These are phyloP conservation scores for Nadsonia starkeyi-henricii DNA, from an alignment of 1,139 yeast genomes.

Conservation along the genomic window DNA sequence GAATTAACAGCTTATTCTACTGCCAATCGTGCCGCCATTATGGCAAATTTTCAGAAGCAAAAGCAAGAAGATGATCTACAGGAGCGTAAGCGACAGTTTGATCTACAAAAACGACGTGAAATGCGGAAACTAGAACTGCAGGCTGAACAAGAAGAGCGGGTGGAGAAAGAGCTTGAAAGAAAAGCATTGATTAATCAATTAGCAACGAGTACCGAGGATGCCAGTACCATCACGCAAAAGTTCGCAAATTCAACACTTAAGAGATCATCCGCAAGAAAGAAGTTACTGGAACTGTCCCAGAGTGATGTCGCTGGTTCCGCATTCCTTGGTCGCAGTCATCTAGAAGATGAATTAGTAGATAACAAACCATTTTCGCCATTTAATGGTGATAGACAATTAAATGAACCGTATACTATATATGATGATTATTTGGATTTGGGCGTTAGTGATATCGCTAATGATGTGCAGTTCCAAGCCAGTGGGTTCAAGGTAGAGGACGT, in stretches of 20 bases:
- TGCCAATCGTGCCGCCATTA: slow-evolving; percentile 60
- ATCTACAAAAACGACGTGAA: slow-evolving; percentile 44
- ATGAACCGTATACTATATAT: slow-evolving; percentile 32
- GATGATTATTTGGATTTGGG: slow-evolving; percentile 49
- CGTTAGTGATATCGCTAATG: slow-evolving; percentile 41
- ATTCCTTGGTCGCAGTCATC: slow-evolving; percentile 32
- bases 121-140: slow-evolving; percentile 60
- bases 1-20: slow-evolving; percentile 59
- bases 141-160: slow-evolving; percentile 21
- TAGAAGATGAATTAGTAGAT: slow-evolving; percentile 44
- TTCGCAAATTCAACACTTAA: slow-evolving; percentile 51
- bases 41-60: slow-evolving; percentile 58
- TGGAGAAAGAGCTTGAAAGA: slow-evolving; percentile 36
- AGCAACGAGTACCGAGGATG: slow-evolving; percentile 33
- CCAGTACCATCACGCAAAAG: slow-evolving; percentile 36
- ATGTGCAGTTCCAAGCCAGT: slow-evolving; percentile 64
- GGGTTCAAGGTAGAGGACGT: slow-evolving; percentile 68
- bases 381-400: slow-evolving; percentile 66
- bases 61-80: slow-evolving; percentile 54
- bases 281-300: background rate
- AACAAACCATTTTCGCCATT: slow-evolving; percentile 82
- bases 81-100: slow-evolving; percentile 52
- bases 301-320: background rate
- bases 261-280: slow-evolving; percentile 42
- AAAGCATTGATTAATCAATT: slow-evolving; percentile 61